These are phyloP conservation scores for Aspergillus fischeri DNA, from an alignment of 2,329 filamentous ascomycete genomes.

Conservation along the genomic window DNA sequence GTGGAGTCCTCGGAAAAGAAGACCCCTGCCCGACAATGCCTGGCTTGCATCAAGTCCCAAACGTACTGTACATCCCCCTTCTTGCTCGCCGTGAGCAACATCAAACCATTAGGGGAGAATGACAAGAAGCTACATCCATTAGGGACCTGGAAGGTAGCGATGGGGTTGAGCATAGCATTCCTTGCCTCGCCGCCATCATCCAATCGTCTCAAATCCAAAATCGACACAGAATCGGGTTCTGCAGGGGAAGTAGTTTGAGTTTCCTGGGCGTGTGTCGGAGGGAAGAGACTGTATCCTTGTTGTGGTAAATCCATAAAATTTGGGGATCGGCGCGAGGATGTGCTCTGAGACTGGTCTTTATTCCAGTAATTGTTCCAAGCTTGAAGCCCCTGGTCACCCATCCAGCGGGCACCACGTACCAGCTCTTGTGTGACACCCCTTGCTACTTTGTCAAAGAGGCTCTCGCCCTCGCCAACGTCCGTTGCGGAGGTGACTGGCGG, in stretches of 20 bases:
- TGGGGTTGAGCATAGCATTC: conserved; percentile 30
- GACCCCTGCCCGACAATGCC: conserved; percentile 37
- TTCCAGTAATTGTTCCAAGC: conserved; percentile 51
- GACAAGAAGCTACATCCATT: conserved; percentile 49
- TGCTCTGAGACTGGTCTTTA: conserved; percentile 34
- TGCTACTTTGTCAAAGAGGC: conserved; percentile 45
- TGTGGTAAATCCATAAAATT: conserved; percentile 26
- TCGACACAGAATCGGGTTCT: conserved; percentile 44
- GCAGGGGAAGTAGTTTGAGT: conserved; percentile 30
- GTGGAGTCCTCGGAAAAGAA: conserved; percentile 35
- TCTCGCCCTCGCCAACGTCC: conserved; percentile 46
- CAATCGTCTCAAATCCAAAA: conserved; percentile 43
- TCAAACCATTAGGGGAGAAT: conserved; percentile 45
- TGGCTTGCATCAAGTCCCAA: conserved; percentile 48
- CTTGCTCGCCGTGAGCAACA: conserved; percentile 45
- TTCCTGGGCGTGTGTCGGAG: conserved; percentile 45
- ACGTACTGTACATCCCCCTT: conserved; percentile 50
- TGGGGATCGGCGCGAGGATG: conserved; percentile 27
- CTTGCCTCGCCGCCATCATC: conserved; percentile 38
- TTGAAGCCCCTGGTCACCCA: conserved; percentile 47
- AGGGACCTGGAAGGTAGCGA: conserved; percentile 45
- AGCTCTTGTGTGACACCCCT: conserved; percentile 49
- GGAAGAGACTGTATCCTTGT: conserved; percentile 37
- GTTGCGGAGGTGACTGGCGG: conserved; percentile 43
- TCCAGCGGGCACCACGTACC: conserved; percentile 46